Evolutionary conservation across 768 basidiomycete species (phyloP).

Genomic region (Gautieria morchelliformis): DNA sequence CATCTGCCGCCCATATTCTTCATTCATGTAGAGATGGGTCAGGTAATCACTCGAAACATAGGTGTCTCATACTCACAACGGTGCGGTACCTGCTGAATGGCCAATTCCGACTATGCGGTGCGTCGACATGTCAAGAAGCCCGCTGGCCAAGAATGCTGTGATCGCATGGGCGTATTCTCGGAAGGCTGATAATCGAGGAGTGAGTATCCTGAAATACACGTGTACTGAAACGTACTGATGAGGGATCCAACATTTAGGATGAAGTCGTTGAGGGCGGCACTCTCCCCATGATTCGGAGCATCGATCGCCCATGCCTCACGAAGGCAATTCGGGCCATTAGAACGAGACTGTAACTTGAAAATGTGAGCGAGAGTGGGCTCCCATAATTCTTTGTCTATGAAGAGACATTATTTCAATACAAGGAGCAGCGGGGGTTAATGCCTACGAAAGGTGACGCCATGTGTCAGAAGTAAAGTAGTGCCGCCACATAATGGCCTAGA

Average conservation of each 20-base stretch:
- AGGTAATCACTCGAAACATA: not conserved
- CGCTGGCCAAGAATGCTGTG: slow-evolving; percentile 20
- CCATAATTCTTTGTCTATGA: slow-evolving; percentile 47
- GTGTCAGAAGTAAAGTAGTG: not conserved
- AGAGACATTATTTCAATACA: not conserved
- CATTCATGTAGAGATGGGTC: not conserved
- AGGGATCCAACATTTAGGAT: not conserved
- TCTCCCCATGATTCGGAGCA: slow-evolving; percentile 7
- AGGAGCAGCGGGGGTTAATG: not conserved
- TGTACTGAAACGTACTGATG: not conserved
- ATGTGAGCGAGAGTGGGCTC: slow-evolving; percentile 35
- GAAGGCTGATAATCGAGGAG: slow-evolving; percentile 19
- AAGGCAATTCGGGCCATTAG: slow-evolving; percentile 13
- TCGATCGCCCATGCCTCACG: slow-evolving; percentile 35
- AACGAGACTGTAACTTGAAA: slow-evolving; percentile 21
- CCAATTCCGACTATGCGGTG: slow-evolving; percentile 32
- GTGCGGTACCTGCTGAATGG: slow-evolving; percentile 35
- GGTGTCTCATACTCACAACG: slow-evolving; percentile 22
- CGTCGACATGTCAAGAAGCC: slow-evolving; percentile 22
- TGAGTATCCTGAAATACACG: not conserved
- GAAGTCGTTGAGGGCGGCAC: slow-evolving; percentile 1
- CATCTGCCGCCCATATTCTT: slow-evolving; percentile 18
- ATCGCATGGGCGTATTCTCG: slow-evolving; percentile 31
- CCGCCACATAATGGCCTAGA: not conserved
- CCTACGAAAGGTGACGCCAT: slow-evolving; percentile 5